Evolutionary conservation across 2,329 filamentous ascomycete species (phyloP).

Genomic region (Cryphonectria naterciae): DNA sequence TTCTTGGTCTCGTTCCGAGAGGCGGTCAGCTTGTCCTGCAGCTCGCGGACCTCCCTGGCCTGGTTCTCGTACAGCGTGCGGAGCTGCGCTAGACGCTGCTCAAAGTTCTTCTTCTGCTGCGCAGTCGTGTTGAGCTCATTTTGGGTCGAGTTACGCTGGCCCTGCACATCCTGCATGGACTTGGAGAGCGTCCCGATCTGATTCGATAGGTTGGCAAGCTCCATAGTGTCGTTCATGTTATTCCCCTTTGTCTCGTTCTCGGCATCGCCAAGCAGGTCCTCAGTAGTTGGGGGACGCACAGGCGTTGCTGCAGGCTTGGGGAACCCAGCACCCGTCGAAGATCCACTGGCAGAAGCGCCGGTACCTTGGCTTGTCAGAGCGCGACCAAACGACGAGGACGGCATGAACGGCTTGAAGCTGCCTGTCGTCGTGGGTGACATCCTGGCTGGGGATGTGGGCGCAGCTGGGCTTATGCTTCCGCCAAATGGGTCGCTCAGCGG

Average conservation of each 20-base stretch:
- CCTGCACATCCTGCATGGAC: constrained; percentile 92
- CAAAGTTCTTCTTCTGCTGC: constrained; percentile 90
- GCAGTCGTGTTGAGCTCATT: constrained; percentile 80
- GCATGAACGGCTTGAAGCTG: constrained; percentile 87
- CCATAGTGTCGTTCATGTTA: constrained; percentile 86
- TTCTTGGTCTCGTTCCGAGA: constrained; percentile 83
- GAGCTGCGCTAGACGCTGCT: constrained; percentile 83
- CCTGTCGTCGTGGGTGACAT: constrained; percentile 48
- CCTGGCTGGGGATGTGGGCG: constrained; percentile 59
- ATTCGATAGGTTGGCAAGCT: constrained; percentile 94
- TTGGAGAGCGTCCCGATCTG: constrained; percentile 89
- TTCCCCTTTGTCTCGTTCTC: constrained; percentile 75
- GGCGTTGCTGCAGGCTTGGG: constrained; percentile 36
- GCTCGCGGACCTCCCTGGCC: constrained; percentile 78
- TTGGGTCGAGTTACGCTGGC: constrained; percentile 77
- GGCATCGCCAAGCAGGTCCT: constrained; percentile 89
- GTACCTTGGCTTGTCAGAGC: constrained; percentile 77
- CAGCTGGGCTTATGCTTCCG: constrained; percentile 50
- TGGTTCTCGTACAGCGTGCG: constrained; percentile 91
- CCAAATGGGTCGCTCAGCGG: constrained; percentile 62
- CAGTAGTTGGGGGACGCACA: constrained; percentile 51
- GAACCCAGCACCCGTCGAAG: constrained; percentile 33
- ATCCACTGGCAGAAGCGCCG: constrained; percentile 55
- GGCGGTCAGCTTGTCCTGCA: constrained; percentile 80
- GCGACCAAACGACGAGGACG: constrained; percentile 90